Evolutionary conservation across 164 flowering plant species (phyloP).

Genomic region (Platanus orientalis): DNA sequence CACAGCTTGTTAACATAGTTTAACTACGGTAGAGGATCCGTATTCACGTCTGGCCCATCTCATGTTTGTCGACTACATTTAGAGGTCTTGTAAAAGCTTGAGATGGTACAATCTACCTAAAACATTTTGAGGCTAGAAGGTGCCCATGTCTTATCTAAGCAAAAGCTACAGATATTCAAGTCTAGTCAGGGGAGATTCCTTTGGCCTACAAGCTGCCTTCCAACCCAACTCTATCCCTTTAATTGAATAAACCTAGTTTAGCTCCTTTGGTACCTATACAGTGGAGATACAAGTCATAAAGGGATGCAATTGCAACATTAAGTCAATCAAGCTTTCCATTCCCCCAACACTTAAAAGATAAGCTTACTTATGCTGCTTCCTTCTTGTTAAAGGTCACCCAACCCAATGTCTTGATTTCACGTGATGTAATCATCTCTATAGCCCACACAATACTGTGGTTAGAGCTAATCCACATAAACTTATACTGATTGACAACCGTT

Average conservation of each 20-base stretch:
- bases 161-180: background rate
- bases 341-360: background rate
- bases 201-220: background rate
- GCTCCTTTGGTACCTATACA: background rate
- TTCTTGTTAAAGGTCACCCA: slow-evolving; percentile 5
- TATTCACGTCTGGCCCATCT: no score
- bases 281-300: slow-evolving; percentile 4
- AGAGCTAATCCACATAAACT: slow-evolving; percentile 2
- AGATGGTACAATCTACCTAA: background rate
- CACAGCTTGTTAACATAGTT: no score
- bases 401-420: slow-evolving; percentile 13
- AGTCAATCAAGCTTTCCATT: slow-evolving; percentile 4
- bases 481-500: background rate
- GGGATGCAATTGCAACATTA: slow-evolving; percentile 12
- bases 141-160: background rate
- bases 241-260: background rate
- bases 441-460: slow-evolving; percentile 7
- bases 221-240: background rate
- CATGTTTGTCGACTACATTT: background rate
- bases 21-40: no score
- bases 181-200: background rate
- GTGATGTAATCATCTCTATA: slow-evolving; percentile 5
- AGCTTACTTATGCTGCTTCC: background rate
- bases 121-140: background rate
- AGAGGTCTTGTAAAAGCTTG: background rate